Evolutionary conservation across 2,329 filamentous ascomycete genomes (phyloP).

Genomic region (Ceratocystis ficicola): DNA sequence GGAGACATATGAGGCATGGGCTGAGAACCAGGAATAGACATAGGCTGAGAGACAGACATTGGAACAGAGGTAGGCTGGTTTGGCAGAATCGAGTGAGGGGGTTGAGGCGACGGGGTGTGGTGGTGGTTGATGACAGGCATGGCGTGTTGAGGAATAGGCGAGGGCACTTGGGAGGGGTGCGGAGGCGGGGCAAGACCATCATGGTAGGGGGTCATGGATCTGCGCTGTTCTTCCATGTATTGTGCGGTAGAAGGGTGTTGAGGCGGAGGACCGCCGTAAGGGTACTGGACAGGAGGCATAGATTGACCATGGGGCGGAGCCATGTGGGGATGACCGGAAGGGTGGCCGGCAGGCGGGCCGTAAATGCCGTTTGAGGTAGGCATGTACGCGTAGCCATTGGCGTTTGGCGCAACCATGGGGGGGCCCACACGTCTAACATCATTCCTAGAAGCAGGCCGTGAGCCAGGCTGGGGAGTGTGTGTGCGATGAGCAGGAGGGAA

Average conservation of each 20-base stretch:
- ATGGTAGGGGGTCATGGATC: conserved; percentile 46
- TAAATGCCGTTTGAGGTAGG: conserved; percentile 26
- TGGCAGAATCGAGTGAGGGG: conserved; percentile 42
- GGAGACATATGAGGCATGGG: conserved; percentile 40
- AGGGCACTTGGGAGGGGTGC: conserved; percentile 49
- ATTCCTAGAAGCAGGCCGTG: conserved; percentile 25
- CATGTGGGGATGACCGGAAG: conserved; percentile 15
- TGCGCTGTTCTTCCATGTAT: conserved; percentile 64
- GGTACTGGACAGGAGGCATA: conserved; percentile 25
- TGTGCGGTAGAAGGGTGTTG: conserved; percentile 44
- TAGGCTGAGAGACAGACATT: conserved; percentile 10
- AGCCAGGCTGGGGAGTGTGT: conserved; percentile 26
- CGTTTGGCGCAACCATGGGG: conserved; percentile 24
- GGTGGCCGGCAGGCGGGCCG: conserved; percentile 24
- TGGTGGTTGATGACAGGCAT: conserved; percentile 26
- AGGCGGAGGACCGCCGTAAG: conserved; percentile 26
- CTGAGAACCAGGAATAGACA: conserved; percentile 27
- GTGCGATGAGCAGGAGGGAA: conserved; percentile 29
- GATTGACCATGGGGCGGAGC: conserved; percentile 8
- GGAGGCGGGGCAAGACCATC: conserved; percentile 36
- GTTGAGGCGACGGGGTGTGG: conserved; percentile 47
- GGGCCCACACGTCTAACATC: conserved; percentile 31
- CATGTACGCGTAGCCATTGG: conserved; percentile 24
- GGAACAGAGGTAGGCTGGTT: conserved; percentile 26
- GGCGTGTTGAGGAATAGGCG: conserved; percentile 31